Percentiles rank a stretch among this genome's conserved stretches.
Conservation (phyloP, 345 rosid genomes). For the Camelina hispida region DNA sequence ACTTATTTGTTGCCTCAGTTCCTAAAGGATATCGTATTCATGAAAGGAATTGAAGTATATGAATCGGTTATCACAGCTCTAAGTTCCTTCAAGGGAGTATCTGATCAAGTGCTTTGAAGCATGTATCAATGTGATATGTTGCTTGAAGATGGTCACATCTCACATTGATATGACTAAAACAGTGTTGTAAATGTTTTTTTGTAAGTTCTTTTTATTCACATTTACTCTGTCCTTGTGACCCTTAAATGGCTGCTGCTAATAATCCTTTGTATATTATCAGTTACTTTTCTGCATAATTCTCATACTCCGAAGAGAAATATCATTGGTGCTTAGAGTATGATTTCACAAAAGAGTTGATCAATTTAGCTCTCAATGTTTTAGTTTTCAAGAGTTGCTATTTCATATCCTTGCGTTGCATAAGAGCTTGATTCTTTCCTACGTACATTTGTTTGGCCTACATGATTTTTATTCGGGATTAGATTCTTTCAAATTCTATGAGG, state of each 20-base stretch:
- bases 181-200: constrained; percentile 2
- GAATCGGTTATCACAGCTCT: constrained; percentile 71
- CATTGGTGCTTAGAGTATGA: constrained; percentile 11
- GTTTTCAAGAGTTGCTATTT: not conserved
- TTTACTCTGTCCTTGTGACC: not conserved
- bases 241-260: constrained; percentile 5
- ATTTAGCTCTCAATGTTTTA: not conserved
- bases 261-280: constrained; percentile 29
- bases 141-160: constrained; percentile 25
- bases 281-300: constrained; percentile 17
- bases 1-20: constrained; percentile 50
- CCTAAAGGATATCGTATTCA: constrained; percentile 68
- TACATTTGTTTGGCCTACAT: too few relatives aligned
- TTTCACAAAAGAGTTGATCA: not conserved
- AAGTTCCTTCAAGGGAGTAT: constrained; percentile 63
- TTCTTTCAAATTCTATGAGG: too few relatives aligned
- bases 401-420: not conserved
- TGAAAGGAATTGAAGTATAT: constrained; percentile 80
- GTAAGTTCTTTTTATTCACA: not conserved
- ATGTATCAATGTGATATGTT: not conserved
- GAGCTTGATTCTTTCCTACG: not conserved
- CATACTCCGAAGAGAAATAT: not conserved
- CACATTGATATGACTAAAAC: constrained; percentile 11
- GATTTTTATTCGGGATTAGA: too few relatives aligned
- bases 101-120: constrained; percentile 41